Evolutionary conservation across 371 early-diverging fungal genomes (phyloP), one percentile per base, ranked within the genome.

Genomic region (Syncephalis plumigaleata): DNA sequence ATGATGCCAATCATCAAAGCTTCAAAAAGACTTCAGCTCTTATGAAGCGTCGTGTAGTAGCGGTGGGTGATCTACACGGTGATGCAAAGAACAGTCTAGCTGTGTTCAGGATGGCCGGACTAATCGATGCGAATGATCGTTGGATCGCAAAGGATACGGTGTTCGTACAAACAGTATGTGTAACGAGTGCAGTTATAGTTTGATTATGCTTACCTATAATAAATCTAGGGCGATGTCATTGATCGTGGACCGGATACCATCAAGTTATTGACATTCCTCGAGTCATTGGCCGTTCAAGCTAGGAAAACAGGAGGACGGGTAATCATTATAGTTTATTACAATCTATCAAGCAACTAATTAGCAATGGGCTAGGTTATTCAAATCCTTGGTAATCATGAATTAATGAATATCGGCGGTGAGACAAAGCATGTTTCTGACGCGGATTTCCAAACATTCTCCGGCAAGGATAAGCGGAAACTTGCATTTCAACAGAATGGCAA

Each of bases 31-130:
- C 31, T 11, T 31, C 31, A 31, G 31, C 11, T 11, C 31, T 31
- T 11, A 31, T 7, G 31, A 31, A 11, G 11, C 31, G 31, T 31
- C 77, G 82, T 13, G 79, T 82, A 43, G 70, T 82, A 8, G 85
- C 83, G n/a, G 57, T 83, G 39, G 85, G 84, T 8, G 87, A 87
- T 62, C 57, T 84, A 17, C 87, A 87, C 52, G 81, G 82, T 3
- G 84, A 84, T 50, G 55, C 70, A 16, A 47, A 56, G 5, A 66
- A 76, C 20, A 68, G 77, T 0, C 40, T 75, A 0, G 56, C 53
- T 9, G 78, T 79, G 5, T 57, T 87, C 9, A 57, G 62, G 17
- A 66, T 81, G 57, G 75, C 83, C 39, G 65, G 66, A 11, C 38
- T 84, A 21, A 55, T 77, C 31, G 71, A 84, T 51, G 51, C 59